These are phyloP conservation scores for Alloteropsis angusta DNA, from an alignment of 202 grass and related monocot species.

Conservation along the genomic window DNA sequence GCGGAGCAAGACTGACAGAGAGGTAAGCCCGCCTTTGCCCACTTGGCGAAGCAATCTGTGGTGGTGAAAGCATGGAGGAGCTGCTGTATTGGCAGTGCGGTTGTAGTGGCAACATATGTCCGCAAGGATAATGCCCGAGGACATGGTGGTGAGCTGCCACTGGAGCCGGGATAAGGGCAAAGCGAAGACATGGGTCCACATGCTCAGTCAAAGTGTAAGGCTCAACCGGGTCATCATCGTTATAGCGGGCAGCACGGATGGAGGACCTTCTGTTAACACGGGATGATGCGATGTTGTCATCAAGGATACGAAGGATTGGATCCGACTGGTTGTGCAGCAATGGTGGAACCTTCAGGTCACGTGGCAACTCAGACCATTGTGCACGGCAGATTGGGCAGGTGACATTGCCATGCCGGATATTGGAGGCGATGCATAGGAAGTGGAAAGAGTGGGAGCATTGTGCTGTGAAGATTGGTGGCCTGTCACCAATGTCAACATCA, in stretches of 20 bases:
- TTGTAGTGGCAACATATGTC: conserved; percentile 26
- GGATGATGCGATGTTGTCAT: conserved; percentile 85
- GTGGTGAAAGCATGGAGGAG: conserved; percentile 34
- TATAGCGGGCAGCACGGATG: conserved; percentile 59
- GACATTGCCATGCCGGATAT: conserved; percentile 76
- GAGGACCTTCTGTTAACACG: conserved; percentile 84
- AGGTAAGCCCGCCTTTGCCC: conserved; percentile 58
- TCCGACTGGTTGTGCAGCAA: conserved; percentile 63
- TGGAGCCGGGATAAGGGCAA: conserved; percentile 44
- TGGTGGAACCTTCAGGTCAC: conserved; percentile 62
- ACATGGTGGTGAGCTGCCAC: conserved; percentile 27
- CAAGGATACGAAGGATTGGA: conserved; percentile 87
- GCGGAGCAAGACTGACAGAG: conserved; percentile 62
- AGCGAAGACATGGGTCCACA: conserved; percentile 51
- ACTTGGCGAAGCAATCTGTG: conserved; percentile 25
- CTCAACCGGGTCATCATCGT: conserved; percentile 81
- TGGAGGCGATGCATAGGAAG: conserved; percentile 84
- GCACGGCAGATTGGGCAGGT: conserved; percentile 95
- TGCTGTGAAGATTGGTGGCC: conserved; percentile 56
- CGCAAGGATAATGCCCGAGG: conserved; percentile 40
- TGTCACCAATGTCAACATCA: conserved; percentile 12
- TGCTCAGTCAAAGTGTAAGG: conserved; percentile 34
- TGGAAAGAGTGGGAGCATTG: conserved; percentile 89
- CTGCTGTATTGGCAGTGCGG: conserved; percentile 37
- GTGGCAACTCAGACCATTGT: conserved; percentile 78